These are phyloP conservation scores for Albugo candida DNA, from an alignment of 352 stramenopile genomes.

Conservation along the genomic window DNA sequence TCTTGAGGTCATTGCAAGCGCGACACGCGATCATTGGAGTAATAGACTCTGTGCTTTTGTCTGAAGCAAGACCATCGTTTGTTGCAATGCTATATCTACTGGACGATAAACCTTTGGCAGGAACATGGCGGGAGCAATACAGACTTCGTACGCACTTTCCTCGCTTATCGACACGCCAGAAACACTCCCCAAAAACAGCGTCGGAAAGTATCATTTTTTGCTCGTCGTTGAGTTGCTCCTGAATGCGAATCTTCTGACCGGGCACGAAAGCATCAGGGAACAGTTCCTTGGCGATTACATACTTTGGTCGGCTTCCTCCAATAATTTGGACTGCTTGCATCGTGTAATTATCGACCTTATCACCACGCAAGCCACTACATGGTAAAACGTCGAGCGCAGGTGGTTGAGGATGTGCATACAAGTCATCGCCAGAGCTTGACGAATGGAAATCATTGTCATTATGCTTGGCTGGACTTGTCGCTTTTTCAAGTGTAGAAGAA, in stretches of 20 bases:
- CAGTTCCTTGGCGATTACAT: slow-evolving; percentile 62
- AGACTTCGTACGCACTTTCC: slow-evolving; percentile 55
- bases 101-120: too few species aligned
- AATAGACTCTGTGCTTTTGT: slow-evolving; percentile 8
- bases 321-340: slow-evolving; percentile 41
- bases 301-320: slow-evolving; percentile 50
- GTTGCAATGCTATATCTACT: too few species aligned
- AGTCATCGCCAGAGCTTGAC: background rate
- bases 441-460: too few species aligned
- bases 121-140: slow-evolving; percentile 28
- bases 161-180: slow-evolving; percentile 62
- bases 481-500: too few species aligned
- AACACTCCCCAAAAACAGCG: slow-evolving; percentile 53
- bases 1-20: slow-evolving; percentile 42
- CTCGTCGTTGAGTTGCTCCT: slow-evolving; percentile 24
- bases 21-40: slow-evolving; percentile 20
- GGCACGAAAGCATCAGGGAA: slow-evolving; percentile 38
- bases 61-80: background rate
- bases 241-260: slow-evolving; percentile 39
- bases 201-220: slow-evolving; percentile 43
- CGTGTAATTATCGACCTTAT: slow-evolving; percentile 43
- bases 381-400: slow-evolving; percentile 17
- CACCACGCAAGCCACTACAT: slow-evolving; percentile 36
- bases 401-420: background rate
- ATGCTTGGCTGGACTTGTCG: too few species aligned